A percentile compares a stretch with the other conserved stretches of the same genome.
phyloP scores from a whole-genome alignment of 257 asterid genomes.

The Lantana camara region DNA sequence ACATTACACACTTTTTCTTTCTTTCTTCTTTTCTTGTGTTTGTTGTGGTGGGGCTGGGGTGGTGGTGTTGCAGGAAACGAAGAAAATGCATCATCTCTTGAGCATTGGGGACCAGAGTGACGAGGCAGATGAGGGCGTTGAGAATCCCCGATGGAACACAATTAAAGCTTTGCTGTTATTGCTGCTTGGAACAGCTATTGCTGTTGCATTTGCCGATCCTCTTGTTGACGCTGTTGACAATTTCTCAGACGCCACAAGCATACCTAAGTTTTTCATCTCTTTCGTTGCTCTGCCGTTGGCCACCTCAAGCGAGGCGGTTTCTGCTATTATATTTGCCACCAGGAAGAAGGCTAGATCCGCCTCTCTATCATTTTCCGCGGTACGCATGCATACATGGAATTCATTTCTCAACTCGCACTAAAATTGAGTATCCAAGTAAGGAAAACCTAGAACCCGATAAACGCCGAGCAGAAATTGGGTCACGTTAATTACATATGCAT shows the following conservation, averaged over 20 bases:
- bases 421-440: not conserved
- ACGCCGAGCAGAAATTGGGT: no score
- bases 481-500: no score
- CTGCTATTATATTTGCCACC: constrained; percentile 67
- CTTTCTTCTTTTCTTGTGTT: no score
- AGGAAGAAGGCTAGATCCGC: constrained; percentile 65
- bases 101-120: constrained; percentile 63
- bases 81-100: constrained; percentile 51
- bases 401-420: no score
- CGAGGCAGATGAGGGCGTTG: constrained; percentile 52
- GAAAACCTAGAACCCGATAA: not conserved
- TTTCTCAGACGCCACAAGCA: constrained; percentile 70
- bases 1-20: no score
- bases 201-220: constrained; percentile 83
- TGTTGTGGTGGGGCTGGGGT: no score
- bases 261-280: constrained; percentile 78
- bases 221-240: constrained; percentile 73
- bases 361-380: constrained; percentile 82
- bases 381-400: constrained; percentile 27
- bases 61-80: constrained; percentile 81
- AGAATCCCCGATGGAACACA: constrained; percentile 44
- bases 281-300: constrained; percentile 70
- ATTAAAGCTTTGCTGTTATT: constrained; percentile 57
- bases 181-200: constrained; percentile 62
- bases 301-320: constrained; percentile 80